Conservation (phyloP, 1,284 basidiomycete species). For the Singerocomus rubriflavus region DNA sequence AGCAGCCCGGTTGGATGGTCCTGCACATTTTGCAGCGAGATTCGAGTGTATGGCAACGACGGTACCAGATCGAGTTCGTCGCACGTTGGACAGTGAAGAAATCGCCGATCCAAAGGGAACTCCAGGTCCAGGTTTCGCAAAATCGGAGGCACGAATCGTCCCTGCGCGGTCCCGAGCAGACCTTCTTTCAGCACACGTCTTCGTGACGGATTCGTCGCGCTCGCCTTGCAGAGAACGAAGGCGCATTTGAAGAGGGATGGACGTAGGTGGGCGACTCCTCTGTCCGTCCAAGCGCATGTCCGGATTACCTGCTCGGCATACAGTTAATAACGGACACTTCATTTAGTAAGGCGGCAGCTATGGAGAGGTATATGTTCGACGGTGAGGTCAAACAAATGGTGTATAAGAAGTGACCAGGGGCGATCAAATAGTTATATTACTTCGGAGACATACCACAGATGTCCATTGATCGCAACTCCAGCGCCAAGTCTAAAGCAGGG, state of each 20-base stretch:
- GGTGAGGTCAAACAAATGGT: background rate
- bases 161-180: conserved; percentile 25
- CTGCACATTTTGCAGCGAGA: conserved; percentile 10
- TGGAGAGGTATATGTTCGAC: background rate
- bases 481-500: conserved; percentile 18
- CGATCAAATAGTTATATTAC: background rate
- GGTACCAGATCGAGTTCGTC: conserved; percentile 34
- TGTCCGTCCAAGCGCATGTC: conserved; percentile 12
- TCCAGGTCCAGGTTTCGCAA: background rate
- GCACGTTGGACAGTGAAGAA: conserved; percentile 11
- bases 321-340: conserved; percentile 11
- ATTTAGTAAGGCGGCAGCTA: background rate
- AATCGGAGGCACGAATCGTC: conserved; percentile 34
- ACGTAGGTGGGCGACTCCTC: background rate
- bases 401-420: background rate
- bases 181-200: conserved; percentile 6
- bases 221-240: conserved; percentile 14
- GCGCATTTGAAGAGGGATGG: conserved; percentile 6
- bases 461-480: conserved; percentile 24
- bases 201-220: conserved; percentile 1
- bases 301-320: conserved; percentile 10
- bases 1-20: background rate
- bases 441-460: conserved; percentile 27
- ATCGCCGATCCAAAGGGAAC: background rate
- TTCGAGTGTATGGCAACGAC: conserved; percentile 30